Evolutionary conservation across 2,329 filamentous ascomycete species (phyloP), one percentile per base, ranked within the genome.

Genomic region (Alternaria gansuensis): DNA sequence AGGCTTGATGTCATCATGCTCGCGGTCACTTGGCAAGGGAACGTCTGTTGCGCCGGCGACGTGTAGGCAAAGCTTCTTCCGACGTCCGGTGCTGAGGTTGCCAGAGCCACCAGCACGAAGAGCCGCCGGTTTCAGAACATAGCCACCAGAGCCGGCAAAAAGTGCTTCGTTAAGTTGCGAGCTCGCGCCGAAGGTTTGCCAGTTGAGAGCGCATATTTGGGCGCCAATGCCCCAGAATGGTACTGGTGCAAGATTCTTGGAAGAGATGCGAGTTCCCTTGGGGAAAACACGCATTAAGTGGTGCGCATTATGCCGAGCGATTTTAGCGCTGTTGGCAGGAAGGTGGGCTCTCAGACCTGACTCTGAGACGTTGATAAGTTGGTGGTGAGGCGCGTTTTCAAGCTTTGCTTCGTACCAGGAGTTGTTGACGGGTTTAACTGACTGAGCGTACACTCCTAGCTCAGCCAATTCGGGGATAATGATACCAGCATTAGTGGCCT

Each of bases 231-330:
- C 86, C 88, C 88, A 90, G 71, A 88, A 90, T 0, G 83, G 82
- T 0, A 87, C 82, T 0, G 87, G 87, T 52, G 82, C 82, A 2
- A 90, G 82, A 68, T 90, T 90, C 34, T 81, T 82, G 2, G 87
- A 90, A 0, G 85, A 85, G 71, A 90, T 90, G 41, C 88, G 85
- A 0, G 87, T 89, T 48, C 88, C 88, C 68, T 90, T 90, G 36
- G 88, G 88, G 64, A 81, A 90, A 1, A 90, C 87, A 4, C 88
- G 84, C 88, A 90, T 90, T n/a, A 90, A 80, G 59, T 89, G 86
- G 21, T 82, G 78, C 0, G 87, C 79, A 62, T 90, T 90, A 77
- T 90, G 88, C 0, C 73, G 71, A 1, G 84, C 78, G 52, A 90
- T 87, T 33, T 81, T 80, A 13, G 78, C 68, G 44, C 77, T 79